Percentiles rank a stretch among this genome's conserved stretches.
These are phyloP conservation scores for Viola odorata DNA, from an alignment of 345 rosid genomes.

Conservation along the genomic window DNA sequence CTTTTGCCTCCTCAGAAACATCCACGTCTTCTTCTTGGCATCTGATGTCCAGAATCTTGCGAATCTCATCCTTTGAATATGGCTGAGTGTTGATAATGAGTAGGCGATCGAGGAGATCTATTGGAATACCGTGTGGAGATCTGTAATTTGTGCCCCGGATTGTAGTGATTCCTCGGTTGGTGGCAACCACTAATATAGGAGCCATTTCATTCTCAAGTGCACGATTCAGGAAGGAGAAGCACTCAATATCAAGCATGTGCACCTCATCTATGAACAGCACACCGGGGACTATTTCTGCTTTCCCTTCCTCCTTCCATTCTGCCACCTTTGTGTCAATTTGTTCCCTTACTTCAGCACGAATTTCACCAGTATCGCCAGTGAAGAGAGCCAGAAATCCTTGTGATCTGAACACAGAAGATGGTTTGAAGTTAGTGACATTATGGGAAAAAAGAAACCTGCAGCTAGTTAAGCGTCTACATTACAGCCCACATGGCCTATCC, in stretches of 20 bases:
- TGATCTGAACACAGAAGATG: constrained; percentile 37
- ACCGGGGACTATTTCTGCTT: constrained; percentile 93
- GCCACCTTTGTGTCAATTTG: constrained; percentile 93
- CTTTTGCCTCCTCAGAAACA: constrained; percentile 74
- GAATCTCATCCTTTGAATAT: constrained; percentile 68
- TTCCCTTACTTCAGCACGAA: constrained; percentile 90
- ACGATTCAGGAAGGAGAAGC: constrained; percentile 95
- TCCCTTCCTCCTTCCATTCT: constrained; percentile 99
- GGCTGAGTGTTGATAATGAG: constrained; percentile 85
- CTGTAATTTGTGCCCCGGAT: constrained; percentile 90
- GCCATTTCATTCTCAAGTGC: constrained; percentile 98
- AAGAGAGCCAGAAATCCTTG: constrained; percentile 95
- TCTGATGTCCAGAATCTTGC: constrained; percentile 77
- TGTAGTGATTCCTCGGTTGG: constrained; percentile 83
- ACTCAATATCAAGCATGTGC: constrained; percentile 97
- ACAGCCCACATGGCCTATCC: not conserved
- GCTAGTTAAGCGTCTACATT: not conserved
- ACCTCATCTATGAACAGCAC: constrained; percentile 96
- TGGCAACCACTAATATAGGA: constrained; percentile 89
- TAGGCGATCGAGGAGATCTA: constrained; percentile 90
- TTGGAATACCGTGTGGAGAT: constrained; percentile 94
- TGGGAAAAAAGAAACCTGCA: not conserved
- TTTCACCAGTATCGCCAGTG: constrained; percentile 95
- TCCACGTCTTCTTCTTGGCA: constrained; percentile 95
- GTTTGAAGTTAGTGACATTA: not conserved